Conservation (phyloP, 805 yeast genomes). For the Torulaspora quercuum region DNA sequence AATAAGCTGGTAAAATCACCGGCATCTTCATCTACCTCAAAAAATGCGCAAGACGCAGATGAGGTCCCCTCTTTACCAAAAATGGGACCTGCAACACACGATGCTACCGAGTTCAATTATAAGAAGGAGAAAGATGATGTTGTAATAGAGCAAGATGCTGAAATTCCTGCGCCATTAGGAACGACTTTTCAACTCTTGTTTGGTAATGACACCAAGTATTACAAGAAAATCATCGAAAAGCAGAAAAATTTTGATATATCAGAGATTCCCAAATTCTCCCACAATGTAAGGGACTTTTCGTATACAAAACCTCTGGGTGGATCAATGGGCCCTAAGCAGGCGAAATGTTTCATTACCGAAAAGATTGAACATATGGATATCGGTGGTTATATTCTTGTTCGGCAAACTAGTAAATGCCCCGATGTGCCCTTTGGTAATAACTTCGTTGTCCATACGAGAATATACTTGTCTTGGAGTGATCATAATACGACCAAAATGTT, state of each 20-base stretch:
- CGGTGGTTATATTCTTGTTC: constrained; percentile 42
- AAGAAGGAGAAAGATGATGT: constrained; percentile 48
- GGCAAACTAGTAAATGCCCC: constrained; percentile 58
- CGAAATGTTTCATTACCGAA: constrained; percentile 59
- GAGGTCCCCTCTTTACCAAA: constrained; percentile 31
- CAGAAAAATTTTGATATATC: constrained; percentile 63
- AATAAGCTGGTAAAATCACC: constrained; percentile 34
- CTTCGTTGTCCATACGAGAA: constrained; percentile 58
- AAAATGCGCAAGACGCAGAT: constrained; percentile 19
- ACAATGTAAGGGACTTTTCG: constrained; percentile 45
- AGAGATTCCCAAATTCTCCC: constrained; percentile 44
- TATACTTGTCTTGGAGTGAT: constrained; percentile 60
- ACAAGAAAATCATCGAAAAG: constrained; percentile 45
- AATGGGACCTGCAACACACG: constrained; percentile 41
- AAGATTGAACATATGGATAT: constrained; percentile 48
- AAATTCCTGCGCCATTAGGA: constrained; percentile 62
- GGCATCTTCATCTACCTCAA: constrained; percentile 15
- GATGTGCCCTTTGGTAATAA: constrained; percentile 75
- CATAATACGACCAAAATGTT: constrained; percentile 50
- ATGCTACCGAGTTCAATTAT: constrained; percentile 45
- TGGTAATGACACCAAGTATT: constrained; percentile 54
- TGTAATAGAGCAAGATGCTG: constrained; percentile 48
- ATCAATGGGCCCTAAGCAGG: constrained; percentile 70
- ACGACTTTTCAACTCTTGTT: constrained; percentile 55
- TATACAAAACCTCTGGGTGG: constrained; percentile 59